These are phyloP conservation scores for Diaporthe sp. DNA, from an alignment of 2,329 filamentous ascomycete genomes.

Conservation along the genomic window DNA sequence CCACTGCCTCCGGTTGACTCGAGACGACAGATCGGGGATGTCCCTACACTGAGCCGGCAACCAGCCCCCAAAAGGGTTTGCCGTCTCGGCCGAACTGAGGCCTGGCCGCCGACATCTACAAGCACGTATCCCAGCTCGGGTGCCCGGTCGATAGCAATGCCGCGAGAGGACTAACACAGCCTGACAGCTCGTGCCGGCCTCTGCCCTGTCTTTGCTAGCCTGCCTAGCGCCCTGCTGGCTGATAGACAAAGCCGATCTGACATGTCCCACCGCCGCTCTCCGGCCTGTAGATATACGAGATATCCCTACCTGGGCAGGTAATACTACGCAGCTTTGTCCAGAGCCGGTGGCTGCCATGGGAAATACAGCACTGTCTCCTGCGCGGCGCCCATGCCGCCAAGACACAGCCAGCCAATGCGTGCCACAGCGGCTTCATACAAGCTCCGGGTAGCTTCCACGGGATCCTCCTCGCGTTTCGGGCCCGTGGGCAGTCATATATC, in stretches of 20 bases:
- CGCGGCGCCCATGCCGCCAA: slow-evolving; percentile 1
- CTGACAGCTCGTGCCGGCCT: slow-evolving; percentile 2
- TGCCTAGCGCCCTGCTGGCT: not conserved
- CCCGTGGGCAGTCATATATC: slow-evolving; percentile 9
- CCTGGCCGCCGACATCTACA: not conserved
- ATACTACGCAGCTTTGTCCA: not conserved
- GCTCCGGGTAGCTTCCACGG: slow-evolving; percentile 8
- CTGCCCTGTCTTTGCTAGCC: not conserved
- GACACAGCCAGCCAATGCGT: not conserved
- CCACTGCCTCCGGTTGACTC: not conserved
- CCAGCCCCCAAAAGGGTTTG: not conserved
- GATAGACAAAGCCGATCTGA: too few relatives aligned
- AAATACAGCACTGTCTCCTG: not conserved
- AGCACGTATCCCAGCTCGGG: slow-evolving; percentile 2
- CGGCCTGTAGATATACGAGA: not conserved
- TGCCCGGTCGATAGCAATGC: slow-evolving; percentile 2
- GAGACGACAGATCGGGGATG: not conserved
- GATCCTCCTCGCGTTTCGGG: slow-evolving; percentile 14
- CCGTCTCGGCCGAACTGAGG: slow-evolving; percentile 7
- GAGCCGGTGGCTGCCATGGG: not conserved
- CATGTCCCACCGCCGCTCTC: not conserved
- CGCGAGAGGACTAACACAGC: not conserved
- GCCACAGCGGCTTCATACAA: slow-evolving; percentile 4
- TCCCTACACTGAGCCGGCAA: not conserved
- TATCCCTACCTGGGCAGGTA: not conserved